phyloP scores from a whole-genome alignment of 495 filamentous ascomycete species.

The Lasiosphaeria ovina region DNA sequence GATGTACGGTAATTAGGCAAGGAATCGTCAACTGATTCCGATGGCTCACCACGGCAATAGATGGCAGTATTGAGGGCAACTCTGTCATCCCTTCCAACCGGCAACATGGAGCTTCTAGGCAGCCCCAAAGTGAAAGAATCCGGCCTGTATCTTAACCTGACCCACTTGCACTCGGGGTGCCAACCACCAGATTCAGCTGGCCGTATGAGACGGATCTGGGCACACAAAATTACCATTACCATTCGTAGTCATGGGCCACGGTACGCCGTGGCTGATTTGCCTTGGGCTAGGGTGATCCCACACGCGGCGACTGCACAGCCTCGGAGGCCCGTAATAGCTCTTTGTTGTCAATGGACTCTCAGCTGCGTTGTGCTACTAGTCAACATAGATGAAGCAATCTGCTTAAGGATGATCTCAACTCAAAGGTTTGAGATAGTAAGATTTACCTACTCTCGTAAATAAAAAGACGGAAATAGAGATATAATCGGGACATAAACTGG shows the following conservation, averaged over 20 bases:
- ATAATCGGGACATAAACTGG: slow-evolving; percentile 8
- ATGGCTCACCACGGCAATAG: no score
- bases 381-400: slow-evolving; percentile 9
- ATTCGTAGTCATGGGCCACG: not conserved
- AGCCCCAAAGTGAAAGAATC: no score
- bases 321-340: not conserved
- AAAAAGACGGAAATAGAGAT: slow-evolving; percentile 11
- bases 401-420: slow-evolving; percentile 7
- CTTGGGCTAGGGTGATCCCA: not conserved
- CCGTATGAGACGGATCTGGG: not conserved
- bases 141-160: no score
- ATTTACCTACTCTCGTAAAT: slow-evolving; percentile 12
- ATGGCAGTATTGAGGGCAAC: no score
- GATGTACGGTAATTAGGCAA: no score
- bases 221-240: not conserved
- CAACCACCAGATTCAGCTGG: no score
- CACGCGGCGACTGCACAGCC: not conserved
- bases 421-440: slow-evolving; percentile 6
- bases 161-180: no score
- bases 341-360: no score
- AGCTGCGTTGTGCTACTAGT: no score
- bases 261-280: not conserved
- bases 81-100: no score
- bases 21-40: no score
- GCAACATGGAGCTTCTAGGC: no score